Base-by-base conservation (phyloP, 2,329 filamentous ascomycete species). In the Capronia epimyces region DNA sequence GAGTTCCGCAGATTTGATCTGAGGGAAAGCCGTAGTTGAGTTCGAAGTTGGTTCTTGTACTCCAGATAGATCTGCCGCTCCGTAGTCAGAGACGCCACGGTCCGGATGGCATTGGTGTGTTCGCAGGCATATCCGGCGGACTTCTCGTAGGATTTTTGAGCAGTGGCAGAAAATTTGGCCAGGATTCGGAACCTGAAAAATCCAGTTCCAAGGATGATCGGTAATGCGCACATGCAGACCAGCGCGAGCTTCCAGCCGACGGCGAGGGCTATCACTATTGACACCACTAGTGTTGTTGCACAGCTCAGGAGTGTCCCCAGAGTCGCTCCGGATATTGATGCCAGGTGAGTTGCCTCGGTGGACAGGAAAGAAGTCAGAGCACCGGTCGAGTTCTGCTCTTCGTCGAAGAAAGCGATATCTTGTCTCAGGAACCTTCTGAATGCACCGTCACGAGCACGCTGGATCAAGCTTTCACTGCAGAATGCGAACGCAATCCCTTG, bases 81-180 rank as follows among this genome's bases (percentile, higher is more conserved):
- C 8, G 91, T 81, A 0, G 90, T 95, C 39, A 98, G 77, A 7
- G 89, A 87, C 3, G 90, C 91, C 8, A 97, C 90, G 1, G 93
- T 97, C 45, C 91, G 86, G 60, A 97, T 96, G 5, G 90, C 87
- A 1, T 88, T 90, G 25, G 94, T 95, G 37, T 90, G 90, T 69
- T 98, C 93, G 41, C 90, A 93, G 9, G 93, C 93, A 65, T 86
- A 95, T 49, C 84, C 85, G 6, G 91, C 91, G 52, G 88, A 91
- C 50, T 78, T 73, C 64, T 88, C 79, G 65, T 97, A 90, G 3
- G 88, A 84, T 58, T 76, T 75, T 73, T 93, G 94, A 1, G 89
- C 84, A 20, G 87, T 84, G 31, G 77, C 77, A 70, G 87, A 86
- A 73, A 89, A 95, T 58, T 82, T 79, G 1, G 87, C 83, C 18